A percentile compares a stretch with the other conserved stretches of the same genome.
These are phyloP conservation scores for Talaromyces sp. DNA, from an alignment of 2,329 filamentous ascomycete genomes.

Conservation along the genomic window DNA sequence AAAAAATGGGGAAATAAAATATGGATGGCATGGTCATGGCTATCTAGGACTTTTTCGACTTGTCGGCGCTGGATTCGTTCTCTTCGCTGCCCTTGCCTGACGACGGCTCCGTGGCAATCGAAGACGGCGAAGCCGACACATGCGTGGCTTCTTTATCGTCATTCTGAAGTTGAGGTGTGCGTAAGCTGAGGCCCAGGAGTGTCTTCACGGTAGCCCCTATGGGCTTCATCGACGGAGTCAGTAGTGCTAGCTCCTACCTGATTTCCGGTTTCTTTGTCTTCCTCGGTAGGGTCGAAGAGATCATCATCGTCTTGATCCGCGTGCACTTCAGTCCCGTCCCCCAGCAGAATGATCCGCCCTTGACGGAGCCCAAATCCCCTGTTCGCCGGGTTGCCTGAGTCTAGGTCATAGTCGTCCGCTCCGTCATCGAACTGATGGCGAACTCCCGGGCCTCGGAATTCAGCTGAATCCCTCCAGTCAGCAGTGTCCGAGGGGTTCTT, in stretches of 20 bases:
- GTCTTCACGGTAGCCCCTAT: conserved; percentile 43
- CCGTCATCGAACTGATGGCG: conserved; percentile 72
- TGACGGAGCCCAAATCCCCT: conserved; percentile 63
- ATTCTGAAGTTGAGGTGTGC: conserved; percentile 19
- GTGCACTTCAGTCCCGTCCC: conserved; percentile 88
- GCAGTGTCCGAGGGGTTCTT: conserved; percentile 16
- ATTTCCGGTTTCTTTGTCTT: conserved; percentile 76
- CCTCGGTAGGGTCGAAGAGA: conserved; percentile 88
- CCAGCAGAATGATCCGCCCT: conserved; percentile 87
- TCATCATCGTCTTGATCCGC: conserved; percentile 85
- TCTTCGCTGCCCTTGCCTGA: conserved; percentile 13
- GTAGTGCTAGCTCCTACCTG: conserved; percentile 63
- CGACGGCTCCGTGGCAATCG: conserved; percentile 29
- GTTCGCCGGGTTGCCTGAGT: conserved; percentile 48
- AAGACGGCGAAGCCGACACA: conserved; percentile 32
- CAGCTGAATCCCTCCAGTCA: conserved; percentile 54
- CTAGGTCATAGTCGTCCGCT: conserved; percentile 51
- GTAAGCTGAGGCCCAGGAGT: conserved; percentile 45
- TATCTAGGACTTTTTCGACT: conserved; percentile 8
- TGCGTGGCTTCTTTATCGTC: conserved; percentile 15
- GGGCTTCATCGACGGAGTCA: conserved; percentile 20
- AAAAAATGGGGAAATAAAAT: background rate
- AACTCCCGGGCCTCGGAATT: conserved; percentile 65
- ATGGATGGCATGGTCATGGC: background rate
- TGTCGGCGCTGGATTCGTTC: conserved; percentile 13